Percentiles rank a stretch among this genome's conserved stretches.
Conservation (phyloP, 225 moss, liverwort and hornwort species). For the Takakia lepidozioides region DNA sequence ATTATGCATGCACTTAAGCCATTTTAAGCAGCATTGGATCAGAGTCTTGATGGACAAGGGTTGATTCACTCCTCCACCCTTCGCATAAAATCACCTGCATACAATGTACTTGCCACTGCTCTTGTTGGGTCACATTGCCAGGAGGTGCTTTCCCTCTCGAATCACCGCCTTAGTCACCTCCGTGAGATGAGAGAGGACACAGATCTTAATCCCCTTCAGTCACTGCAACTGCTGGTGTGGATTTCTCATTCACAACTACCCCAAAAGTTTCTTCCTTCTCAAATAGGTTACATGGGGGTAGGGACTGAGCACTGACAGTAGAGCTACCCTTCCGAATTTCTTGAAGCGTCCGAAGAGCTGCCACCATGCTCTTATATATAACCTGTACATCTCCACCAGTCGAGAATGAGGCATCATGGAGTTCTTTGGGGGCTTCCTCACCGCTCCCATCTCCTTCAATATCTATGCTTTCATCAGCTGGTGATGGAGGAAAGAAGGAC, state of each 20-base stretch:
- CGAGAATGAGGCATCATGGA: conserved; percentile 8
- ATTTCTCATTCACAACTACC: conserved; percentile 10
- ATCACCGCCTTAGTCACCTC: too few relatives aligned
- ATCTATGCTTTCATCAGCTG: conserved; percentile 21
- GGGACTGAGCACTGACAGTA: conserved; percentile 43
- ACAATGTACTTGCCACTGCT: too few relatives aligned
- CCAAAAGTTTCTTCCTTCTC: conserved; percentile 35
- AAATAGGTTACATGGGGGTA: conserved; percentile 42
- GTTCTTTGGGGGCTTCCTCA: conserved; percentile 6
- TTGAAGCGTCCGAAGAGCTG: conserved; percentile 39
- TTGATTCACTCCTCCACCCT: too few relatives aligned
- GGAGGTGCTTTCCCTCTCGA: too few relatives aligned
- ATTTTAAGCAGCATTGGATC: too few relatives aligned
- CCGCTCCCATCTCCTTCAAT: conserved; percentile 7
- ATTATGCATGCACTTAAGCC: too few relatives aligned
- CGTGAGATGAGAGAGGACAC: too few relatives aligned
- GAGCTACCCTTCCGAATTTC: conserved; percentile 55
- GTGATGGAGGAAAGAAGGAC: conserved; percentile 37
- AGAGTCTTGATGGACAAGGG: too few relatives aligned
- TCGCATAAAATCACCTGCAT: too few relatives aligned
- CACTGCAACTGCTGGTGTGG: not conserved
- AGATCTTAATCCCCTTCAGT: too few relatives aligned
- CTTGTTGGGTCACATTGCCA: too few relatives aligned
- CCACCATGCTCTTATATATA: conserved; percentile 42
- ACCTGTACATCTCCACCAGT: conserved; percentile 25